These are phyloP conservation scores for Scleroderma citrinum DNA, from an alignment of 768 basidiomycete genomes.

Conservation along the genomic window DNA sequence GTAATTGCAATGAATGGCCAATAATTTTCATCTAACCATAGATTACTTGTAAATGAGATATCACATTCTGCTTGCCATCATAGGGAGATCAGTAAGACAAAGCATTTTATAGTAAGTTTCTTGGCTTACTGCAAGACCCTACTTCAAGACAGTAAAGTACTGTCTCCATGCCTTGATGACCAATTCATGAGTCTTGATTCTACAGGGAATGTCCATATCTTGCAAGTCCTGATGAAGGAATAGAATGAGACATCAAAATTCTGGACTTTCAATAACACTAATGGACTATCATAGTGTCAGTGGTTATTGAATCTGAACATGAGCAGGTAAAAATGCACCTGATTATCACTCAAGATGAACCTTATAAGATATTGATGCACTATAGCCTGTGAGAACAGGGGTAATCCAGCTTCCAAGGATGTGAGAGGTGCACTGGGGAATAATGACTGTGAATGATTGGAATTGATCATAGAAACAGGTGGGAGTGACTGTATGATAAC, in stretches of 20 bases:
- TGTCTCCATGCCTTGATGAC: conserved; percentile 18
- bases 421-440: too few relatives aligned
- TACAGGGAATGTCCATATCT: conserved; percentile 22
- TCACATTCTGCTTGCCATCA: background rate
- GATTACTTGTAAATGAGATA: conserved; percentile 10
- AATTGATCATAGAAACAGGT: too few relatives aligned
- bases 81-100: too few relatives aligned
- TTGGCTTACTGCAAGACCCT: conserved; percentile 24
- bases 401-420: too few relatives aligned
- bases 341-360: background rate
- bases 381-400: background rate
- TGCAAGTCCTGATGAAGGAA: conserved; percentile 16
- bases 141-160: conserved; percentile 18
- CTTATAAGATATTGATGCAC: background rate
- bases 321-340: background rate
- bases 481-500: background rate
- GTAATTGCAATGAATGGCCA: conserved; percentile 12
- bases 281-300: conserved; percentile 19
- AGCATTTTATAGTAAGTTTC: too few relatives aligned
- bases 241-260: conserved; percentile 22
- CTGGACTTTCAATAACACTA: conserved; percentile 22
- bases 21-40: conserved; percentile 10
- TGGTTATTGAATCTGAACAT: background rate
- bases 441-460: background rate
- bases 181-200: conserved; percentile 14